Conservation (phyloP, 2,329 filamentous ascomycete species). For the Aspergillus floridensis region DNA sequence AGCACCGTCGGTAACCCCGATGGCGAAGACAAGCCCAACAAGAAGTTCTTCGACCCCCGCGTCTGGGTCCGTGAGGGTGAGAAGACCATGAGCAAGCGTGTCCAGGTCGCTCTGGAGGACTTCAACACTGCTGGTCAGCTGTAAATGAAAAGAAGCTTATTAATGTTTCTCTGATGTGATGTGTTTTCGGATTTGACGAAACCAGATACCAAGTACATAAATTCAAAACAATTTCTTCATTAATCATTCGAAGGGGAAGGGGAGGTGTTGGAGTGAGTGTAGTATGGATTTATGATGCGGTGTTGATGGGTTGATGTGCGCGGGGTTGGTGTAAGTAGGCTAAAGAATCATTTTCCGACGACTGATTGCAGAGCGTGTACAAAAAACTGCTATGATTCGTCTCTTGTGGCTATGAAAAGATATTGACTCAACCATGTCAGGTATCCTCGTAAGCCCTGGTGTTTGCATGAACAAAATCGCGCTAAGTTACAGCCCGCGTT, state of each 20-base stretch:
- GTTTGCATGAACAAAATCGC: no score
- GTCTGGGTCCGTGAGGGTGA: slow-evolving; percentile 93
- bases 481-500: no score
- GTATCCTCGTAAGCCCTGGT: no score
- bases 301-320: slow-evolving; percentile 6
- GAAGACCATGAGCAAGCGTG: slow-evolving; percentile 88
- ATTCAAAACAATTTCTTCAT: slow-evolving; percentile 4
- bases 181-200: slow-evolving; percentile 18
- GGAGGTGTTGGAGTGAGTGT: slow-evolving; percentile 4
- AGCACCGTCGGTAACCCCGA: slow-evolving; percentile 92
- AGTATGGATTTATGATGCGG: slow-evolving; percentile 1
- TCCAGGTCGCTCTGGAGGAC: slow-evolving; percentile 78
- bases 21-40: slow-evolving; percentile 96
- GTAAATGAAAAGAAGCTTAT: slow-evolving; percentile 50
- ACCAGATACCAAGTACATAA: slow-evolving; percentile 22
- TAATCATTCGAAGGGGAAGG: not conserved
- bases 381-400: no score
- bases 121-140: slow-evolving; percentile 82
- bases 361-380: no score
- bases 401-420: no score
- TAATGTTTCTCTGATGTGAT: slow-evolving; percentile 10
- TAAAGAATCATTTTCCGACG: no score
- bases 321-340: not conserved
- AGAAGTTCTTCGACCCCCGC: slow-evolving; percentile 89
- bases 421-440: no score